Evolutionary conservation across 306 rosid species (phyloP), one percentile per base, ranked within the genome.

Genomic region (Psophocarpus tetragonolobus): DNA sequence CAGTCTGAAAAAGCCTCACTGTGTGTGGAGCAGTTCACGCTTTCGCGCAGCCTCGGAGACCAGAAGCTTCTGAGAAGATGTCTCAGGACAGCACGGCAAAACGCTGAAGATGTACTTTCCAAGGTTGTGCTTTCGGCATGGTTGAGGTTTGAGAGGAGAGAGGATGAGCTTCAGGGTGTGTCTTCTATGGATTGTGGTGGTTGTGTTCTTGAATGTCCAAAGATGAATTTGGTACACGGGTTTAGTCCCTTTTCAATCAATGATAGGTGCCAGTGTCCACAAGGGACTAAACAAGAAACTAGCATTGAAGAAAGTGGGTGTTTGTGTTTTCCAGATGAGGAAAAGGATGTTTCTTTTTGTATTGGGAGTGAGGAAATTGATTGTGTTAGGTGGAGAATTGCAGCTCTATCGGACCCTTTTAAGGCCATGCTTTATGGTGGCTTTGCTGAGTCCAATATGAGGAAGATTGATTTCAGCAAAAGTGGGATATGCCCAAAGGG

Each of bases 41-140:
- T 85, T 10, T 42, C 88, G 71, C 83, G 90, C 7, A n/a, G 91
- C 66, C 78, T 84, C 20, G 88, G 87, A 2, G 97, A 91, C 38
- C 87, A 87, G 29, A 91, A 89, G 82, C 71, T 89, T 36, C 92
- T 91, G 3, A 77, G 94, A 12, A 84, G 87, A 13, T 85, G 90
- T 51, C 90, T 91, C 71, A 80, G 87, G 9, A 81, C 85, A 4
- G 91, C 97, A 5, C 83, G 89, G 2, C 90, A 84, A 47, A 72
- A 88, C 71, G 90, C 92, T 3, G 84, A n/a, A 27, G 97, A 87
- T 67, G 88, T 82, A 41, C 81, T 73, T 62, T 75, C 91, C 13
- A 91, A 89, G 88, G 86, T 91, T 78, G 92, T 91, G 68, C 85
- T 87, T 24, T 88, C 94, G 12, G 87, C 97, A 1, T 91, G 97